These are phyloP conservation scores for Clarireedia sp. DNA, from an alignment of 2,329 filamentous ascomycete species.

Conservation along the genomic window DNA sequence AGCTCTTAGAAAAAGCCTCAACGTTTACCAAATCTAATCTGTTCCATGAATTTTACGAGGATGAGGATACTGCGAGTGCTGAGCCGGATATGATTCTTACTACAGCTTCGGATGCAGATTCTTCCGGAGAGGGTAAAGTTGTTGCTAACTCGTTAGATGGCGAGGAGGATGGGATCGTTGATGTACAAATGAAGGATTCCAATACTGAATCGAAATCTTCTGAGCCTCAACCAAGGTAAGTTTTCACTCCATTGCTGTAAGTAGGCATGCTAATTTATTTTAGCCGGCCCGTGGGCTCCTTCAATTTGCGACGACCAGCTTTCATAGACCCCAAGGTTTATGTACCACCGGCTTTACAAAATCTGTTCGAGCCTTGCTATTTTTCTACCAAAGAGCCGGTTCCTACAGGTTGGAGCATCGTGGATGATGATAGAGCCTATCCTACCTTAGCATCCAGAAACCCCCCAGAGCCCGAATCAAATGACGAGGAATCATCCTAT, in stretches of 20 bases:
- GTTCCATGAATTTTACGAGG: slow-evolving; percentile 36
- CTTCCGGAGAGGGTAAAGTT: slow-evolving; percentile 61
- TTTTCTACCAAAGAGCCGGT: slow-evolving; percentile 51
- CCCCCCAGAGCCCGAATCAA: slow-evolving; percentile 17
- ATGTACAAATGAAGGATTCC: slow-evolving; percentile 74
- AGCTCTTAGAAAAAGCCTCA: slow-evolving; percentile 67
- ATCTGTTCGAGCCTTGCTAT: slow-evolving; percentile 71
- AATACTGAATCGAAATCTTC: slow-evolving; percentile 19
- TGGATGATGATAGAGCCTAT: slow-evolving; percentile 52
- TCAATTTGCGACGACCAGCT: slow-evolving; percentile 35
- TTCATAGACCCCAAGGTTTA: slow-evolving; percentile 47
- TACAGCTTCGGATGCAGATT: slow-evolving; percentile 55
- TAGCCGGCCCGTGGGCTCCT: slow-evolving; percentile 14
- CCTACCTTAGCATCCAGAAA: slow-evolving; percentile 41
- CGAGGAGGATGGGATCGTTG: slow-evolving; percentile 75
- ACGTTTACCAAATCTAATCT: slow-evolving; percentile 67
- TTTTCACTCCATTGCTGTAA: not conserved
- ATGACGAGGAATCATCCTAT: slow-evolving; percentile 12
- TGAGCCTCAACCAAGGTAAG: slow-evolving; percentile 4
- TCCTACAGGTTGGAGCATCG: slow-evolving; percentile 60
- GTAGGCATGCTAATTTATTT: not conserved
- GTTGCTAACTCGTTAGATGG: slow-evolving; percentile 74
- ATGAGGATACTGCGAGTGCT: slow-evolving; percentile 31
- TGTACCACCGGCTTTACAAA: slow-evolving; percentile 56
- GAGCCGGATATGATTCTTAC: slow-evolving; percentile 65